Base-by-base conservation (phyloP, 129 eudicot species). In the Erigeron canadensis region DNA sequence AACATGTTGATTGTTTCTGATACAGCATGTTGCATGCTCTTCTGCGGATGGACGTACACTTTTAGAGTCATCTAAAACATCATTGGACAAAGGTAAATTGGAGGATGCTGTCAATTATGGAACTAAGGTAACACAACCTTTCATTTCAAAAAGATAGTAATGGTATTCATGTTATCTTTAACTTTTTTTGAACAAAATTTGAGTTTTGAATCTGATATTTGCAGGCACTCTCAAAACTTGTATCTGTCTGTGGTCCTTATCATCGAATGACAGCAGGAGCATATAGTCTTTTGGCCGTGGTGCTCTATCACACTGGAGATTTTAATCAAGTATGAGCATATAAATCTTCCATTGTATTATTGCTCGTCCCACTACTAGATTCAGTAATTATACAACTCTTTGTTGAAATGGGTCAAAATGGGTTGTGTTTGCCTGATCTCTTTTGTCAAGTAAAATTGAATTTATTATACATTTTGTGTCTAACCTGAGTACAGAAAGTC, bases 201-300 rank as follows among this genome's bases (percentile, higher is more conserved):
- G 5, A 46, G 34, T 75, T 65, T 34, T 45, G 5, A 46, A 40
- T 74, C 67, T 28, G 40, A 69, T 48, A 76, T 81, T 41, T 87
- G 80, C 75, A 94, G 96, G 98, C 98, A 76, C 87, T 94, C 44
- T 79, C 93, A 15, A 94, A 87, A 83, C 90, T 94, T 56, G 93
- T 86, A 41, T 77, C 90, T 11, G 97, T 94, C 6, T 94, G 98
- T 82, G 98, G 98, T 62, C 98, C 98, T 64, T 94, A 89, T 80
- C 98, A 94, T 87, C 90, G 98, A 66, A 94, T 94, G 96, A 94
- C 98, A 22, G 96, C 96, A 7, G 98, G 98, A 15, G 98, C 98
- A 69, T 94, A 94, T 79, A 94, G 98, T 86, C 96, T 94, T 76
- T 81, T 94, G 84, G 98, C 97, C 77, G 98, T 94, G 53, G 98